Evolutionary conservation across 192 early-diverging fungal genomes (phyloP), one percentile per base, ranked within the genome.

Genomic region (Lobosporangium transversale): DNA sequence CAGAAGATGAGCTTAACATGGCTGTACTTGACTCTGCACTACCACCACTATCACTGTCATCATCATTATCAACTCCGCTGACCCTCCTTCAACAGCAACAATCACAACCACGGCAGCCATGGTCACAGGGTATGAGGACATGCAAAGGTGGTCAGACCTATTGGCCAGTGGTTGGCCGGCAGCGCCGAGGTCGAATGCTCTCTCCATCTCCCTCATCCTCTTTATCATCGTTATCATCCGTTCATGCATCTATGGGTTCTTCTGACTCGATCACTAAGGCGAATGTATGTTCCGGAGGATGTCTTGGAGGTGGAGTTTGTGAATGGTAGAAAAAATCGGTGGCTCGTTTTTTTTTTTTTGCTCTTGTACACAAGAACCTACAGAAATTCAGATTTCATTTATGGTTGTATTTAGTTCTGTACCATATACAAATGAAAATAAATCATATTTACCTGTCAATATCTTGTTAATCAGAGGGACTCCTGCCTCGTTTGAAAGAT

Each of bases 91-190:
- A 18, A 57, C 47, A 23, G 45, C 26, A 52, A 35, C 14, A 15
- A 29, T 24, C 21, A 42, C 31, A 27, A 44, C 17, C 4, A 9
- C 26, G 21, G 30, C 20, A 27, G 12, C 33, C 4, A 20, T 49
- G 35, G 31, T 12, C 18, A 9, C 52, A 48, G 15, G 59, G 73
- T 0, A 76, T 67, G 65, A 66, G 58, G 29, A 35, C 45, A 17
- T 76, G 73, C 20, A 76, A 76, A 57, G 73, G 73, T 21, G 73
- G 73, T 9, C 73, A 76, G 53, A 57, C 64, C 1, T 76, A 76
- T 9, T 76, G 73, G 73, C 73, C 73, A 6, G 64, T 76, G 21
- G 67, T 67, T 37, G 58, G 23, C 14, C 73, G 65, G 0, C 33
- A 60, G 7, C 23, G 27, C 26, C 58, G 59, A 21, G 29, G 37